Evolutionary conservation across 176 grass and related monocot genomes (phyloP).

Genomic region (Triticum monococcum): DNA sequence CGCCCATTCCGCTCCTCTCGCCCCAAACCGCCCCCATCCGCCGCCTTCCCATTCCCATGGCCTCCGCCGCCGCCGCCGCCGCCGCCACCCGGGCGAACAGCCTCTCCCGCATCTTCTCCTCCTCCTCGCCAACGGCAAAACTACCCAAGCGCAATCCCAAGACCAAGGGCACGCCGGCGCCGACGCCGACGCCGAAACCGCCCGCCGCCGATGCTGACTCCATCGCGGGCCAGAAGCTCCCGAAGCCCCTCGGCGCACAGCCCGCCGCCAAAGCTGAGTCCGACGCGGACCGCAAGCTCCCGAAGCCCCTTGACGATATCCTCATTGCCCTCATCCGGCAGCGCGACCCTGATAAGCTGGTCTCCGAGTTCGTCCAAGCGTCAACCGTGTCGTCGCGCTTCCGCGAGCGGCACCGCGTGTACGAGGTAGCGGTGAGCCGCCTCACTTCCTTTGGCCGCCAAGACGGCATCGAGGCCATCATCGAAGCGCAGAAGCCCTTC

Average conservation of each 20-base stretch:
- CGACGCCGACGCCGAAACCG: neutral
- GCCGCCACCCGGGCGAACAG: constrained; percentile 1
- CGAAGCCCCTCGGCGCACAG: neutral
- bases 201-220: neutral
- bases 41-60: neutral
- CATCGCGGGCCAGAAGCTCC: neutral
- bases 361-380: constrained; percentile 44
- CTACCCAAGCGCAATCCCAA: neutral
- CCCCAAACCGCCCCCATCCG: neutral
- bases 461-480: constrained; percentile 46
- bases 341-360: constrained; percentile 54
- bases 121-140: neutral
- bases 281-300: neutral
- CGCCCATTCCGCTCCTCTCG: too few relatives aligned
- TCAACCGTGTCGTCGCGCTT: constrained; percentile 34
- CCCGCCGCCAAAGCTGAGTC: neutral
- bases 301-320: neutral
- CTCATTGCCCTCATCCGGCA: constrained; percentile 17
- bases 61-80: neutral
- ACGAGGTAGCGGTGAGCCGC: constrained; percentile 44
- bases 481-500: constrained; percentile 61
- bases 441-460: constrained; percentile 36
- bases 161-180: neutral
- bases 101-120: constrained; percentile 29
- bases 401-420: constrained; percentile 44